Evolutionary conservation across 2,329 filamentous ascomycete genomes (phyloP).

Genomic region (Whalleya microplaca): DNA sequence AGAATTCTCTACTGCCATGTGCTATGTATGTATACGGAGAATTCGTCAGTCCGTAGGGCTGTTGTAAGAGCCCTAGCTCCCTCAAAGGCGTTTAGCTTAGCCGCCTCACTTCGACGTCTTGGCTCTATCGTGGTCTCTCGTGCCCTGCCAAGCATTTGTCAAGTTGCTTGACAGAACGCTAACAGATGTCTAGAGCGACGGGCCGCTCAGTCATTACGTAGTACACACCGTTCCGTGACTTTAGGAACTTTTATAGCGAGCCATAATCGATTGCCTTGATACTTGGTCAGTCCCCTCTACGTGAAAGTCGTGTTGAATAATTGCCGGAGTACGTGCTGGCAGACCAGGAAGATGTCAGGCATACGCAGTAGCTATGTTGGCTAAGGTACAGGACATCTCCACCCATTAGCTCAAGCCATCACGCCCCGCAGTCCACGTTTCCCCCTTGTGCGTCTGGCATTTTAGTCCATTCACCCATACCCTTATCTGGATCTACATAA

Average conservation of each 20-base stretch:
- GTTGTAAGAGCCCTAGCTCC: slow-evolving; percentile 6
- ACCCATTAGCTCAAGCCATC: slow-evolving; percentile 1
- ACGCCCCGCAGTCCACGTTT: slow-evolving; percentile 18
- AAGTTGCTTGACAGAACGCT: neutral
- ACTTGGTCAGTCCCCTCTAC: no score
- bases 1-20: neutral
- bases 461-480: slow-evolving; percentile 6
- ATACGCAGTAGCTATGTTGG: no score
- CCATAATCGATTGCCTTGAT: neutral
- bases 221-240: neutral
- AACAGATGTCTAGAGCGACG: neutral
- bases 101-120: neutral
- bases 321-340: no score
- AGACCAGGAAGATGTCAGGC: no score
- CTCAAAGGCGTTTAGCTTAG: slow-evolving; percentile 3
- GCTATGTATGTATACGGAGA: neutral
- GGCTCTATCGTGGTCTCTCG: no score
- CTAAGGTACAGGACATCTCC: no score
- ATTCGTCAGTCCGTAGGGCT: neutral
- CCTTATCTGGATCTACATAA: neutral
- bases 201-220: neutral
- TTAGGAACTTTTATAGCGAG: neutral
- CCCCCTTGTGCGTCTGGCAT: slow-evolving; percentile 2
- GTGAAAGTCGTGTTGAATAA: no score
- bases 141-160: neutral